A percentile compares a stretch with the other conserved stretches of the same genome.
Conservation (phyloP, 2,329 filamentous ascomycete genomes). For the Diaporthe humulicola region DNA sequence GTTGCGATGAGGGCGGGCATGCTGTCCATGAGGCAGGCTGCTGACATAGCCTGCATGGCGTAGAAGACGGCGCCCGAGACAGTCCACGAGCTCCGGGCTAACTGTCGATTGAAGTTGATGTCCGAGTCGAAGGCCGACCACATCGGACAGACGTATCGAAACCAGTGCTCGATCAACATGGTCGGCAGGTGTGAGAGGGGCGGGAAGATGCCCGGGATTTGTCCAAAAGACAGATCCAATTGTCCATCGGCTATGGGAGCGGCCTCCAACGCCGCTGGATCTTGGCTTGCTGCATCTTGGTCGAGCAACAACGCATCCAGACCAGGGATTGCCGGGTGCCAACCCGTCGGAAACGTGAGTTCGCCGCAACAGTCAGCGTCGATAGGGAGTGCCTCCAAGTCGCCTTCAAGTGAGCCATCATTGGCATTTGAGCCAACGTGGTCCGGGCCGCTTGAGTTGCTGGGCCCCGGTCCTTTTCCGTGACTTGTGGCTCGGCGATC, state of each 20-base stretch:
- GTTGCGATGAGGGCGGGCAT: neutral
- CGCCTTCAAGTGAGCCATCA: no score
- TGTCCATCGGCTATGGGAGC: neutral
- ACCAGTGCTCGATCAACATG: constrained; percentile 48
- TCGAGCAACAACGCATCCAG: no score
- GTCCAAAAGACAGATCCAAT: neutral
- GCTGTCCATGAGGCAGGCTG: constrained; percentile 45
- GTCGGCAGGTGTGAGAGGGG: constrained; percentile 46
- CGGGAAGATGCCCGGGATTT: constrained; percentile 51
- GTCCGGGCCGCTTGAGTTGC: no score
- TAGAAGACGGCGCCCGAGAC: constrained; percentile 45
- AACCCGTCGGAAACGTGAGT: no score
- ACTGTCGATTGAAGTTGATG: constrained; percentile 45
- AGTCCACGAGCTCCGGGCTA: constrained; percentile 45
- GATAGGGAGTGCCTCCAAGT: no score
- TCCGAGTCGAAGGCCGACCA: constrained; percentile 48
- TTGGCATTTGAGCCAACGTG: no score
- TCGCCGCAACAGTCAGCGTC: no score
- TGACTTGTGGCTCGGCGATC: neutral
- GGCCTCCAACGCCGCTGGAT: neutral
- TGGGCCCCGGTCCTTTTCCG: no score
- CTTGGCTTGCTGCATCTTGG: neutral
- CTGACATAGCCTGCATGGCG: constrained; percentile 46
- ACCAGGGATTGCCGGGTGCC: no score
- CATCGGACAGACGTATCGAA: constrained; percentile 46